phyloP scores from a whole-genome alignment of 352 stramenopile genomes.

The Phytophthora palmivora region DNA sequence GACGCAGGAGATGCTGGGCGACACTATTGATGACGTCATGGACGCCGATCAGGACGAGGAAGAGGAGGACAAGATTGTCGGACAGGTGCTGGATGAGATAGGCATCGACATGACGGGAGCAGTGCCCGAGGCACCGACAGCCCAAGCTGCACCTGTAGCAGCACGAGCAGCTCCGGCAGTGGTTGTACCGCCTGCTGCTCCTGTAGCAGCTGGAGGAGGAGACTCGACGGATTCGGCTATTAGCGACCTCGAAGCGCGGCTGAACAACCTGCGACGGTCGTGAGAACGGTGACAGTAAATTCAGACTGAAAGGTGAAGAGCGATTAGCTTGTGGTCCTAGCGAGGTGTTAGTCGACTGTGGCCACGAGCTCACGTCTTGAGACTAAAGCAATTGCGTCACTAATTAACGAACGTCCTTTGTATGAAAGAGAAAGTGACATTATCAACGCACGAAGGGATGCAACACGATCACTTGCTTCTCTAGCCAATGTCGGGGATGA shows the following conservation, averaged over 20 bases:
- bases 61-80: slow-evolving; percentile 96
- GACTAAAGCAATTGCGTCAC: slow-evolving; percentile 4
- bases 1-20: slow-evolving; percentile 98
- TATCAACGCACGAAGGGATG: slow-evolving; percentile 13
- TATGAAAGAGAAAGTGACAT: slow-evolving; percentile 15
- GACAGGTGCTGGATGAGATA: slow-evolving; percentile 98
- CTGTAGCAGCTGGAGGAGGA: slow-evolving; percentile 58
- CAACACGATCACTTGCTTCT: neutral
- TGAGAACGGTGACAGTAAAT: slow-evolving; percentile 33
- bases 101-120: slow-evolving; percentile 94
- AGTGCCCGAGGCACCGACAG: slow-evolving; percentile 89
- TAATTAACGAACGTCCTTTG: slow-evolving; percentile 8
- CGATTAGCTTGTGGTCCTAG: slow-evolving; percentile 1
- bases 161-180: slow-evolving; percentile 56
- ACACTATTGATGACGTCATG: slow-evolving; percentile 98
- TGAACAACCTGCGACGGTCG: slow-evolving; percentile 96
- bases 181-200: slow-evolving; percentile 50
- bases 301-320: slow-evolving; percentile 1
- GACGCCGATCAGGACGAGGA: slow-evolving; percentile 95
- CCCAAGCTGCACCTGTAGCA: slow-evolving; percentile 46
- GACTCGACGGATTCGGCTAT: slow-evolving; percentile 83
- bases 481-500: slow-evolving; percentile 80
- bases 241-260: slow-evolving; percentile 95
- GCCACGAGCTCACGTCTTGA: slow-evolving; percentile 1
- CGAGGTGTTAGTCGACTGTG: slow-evolving; percentile 10